phyloP scores from a whole-genome alignment of 2,329 filamentous ascomycete genomes.

The Fusarium brachygibbosum region DNA sequence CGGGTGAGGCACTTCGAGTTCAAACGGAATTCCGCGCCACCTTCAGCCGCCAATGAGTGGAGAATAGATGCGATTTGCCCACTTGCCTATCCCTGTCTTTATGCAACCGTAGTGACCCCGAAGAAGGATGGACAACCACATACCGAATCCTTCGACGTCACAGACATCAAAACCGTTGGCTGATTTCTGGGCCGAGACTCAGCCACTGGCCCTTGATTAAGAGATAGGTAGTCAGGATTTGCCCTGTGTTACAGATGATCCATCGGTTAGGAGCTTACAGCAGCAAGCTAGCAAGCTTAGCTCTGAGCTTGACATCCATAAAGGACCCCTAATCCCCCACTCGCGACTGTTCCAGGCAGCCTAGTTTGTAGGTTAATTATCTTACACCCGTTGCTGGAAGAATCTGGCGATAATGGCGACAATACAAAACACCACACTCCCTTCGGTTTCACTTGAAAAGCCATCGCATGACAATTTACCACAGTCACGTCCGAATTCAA shows the following conservation, averaged over 20 bases:
- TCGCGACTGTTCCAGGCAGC: neutral
- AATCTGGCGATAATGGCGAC: constrained; percentile 7
- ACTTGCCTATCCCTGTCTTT: neutral
- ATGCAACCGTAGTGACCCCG: constrained; percentile 3
- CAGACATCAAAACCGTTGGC: constrained; percentile 2
- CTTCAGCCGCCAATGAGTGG: neutral
- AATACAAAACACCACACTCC: constrained; percentile 1
- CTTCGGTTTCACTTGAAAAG: neutral
- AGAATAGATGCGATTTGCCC: neutral
- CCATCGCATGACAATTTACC: neutral
- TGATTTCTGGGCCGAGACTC: constrained; percentile 11
- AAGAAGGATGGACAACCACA: constrained; percentile 7
- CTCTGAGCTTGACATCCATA: constrained; percentile 7
- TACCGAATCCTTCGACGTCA: constrained; percentile 29
- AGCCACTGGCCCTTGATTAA: constrained; percentile 15
- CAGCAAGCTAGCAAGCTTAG: neutral
- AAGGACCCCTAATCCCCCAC: constrained; percentile 13
- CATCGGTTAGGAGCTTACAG: neutral
- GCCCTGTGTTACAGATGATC: neutral
- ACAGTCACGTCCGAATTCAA: constrained; percentile 2
- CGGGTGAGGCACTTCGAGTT: neutral
- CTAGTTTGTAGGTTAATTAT: neutral
- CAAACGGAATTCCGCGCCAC: neutral
- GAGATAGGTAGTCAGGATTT: neutral
- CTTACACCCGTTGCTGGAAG: neutral